Evolutionary conservation across 2,329 filamentous ascomycete genomes (phyloP).

Genomic region (Chrysoporthe puriensis): DNA sequence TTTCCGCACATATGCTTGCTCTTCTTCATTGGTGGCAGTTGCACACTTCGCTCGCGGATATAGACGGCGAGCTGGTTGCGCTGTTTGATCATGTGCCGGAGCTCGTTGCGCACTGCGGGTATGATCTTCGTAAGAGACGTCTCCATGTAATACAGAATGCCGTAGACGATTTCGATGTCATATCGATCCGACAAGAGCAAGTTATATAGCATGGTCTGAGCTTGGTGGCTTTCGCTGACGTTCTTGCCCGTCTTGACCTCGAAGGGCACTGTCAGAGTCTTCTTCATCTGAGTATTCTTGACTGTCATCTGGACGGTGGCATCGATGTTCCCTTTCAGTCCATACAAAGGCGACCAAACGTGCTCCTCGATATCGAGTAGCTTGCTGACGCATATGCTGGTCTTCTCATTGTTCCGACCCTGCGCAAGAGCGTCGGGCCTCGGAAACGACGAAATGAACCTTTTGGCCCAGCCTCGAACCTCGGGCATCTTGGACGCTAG

Average conservation of each 20-base stretch:
- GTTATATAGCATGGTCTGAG: constrained; percentile 94
- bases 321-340: constrained; percentile 96
- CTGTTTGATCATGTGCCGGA: constrained; percentile 96
- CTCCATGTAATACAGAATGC: constrained; percentile 94
- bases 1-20: constrained; percentile 79
- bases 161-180: constrained; percentile 87
- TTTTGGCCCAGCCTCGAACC: constrained; percentile 78
- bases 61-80: constrained; percentile 88
- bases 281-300: constrained; percentile 66
- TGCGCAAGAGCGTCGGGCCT: constrained; percentile 73
- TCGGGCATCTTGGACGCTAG: constrained; percentile 82
- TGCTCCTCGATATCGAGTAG: constrained; percentile 96
- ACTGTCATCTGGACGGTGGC: constrained; percentile 91
- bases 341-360: constrained; percentile 97
- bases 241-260: constrained; percentile 95
- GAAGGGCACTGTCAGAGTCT: constrained; percentile 83
- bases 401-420: constrained; percentile 75
- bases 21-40: constrained; percentile 84
- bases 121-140: constrained; percentile 84
- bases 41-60: constrained; percentile 76
- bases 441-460: constrained; percentile 73
- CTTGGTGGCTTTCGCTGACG: constrained; percentile 79
- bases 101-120: constrained; percentile 81
- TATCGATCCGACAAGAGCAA: constrained; percentile 91
- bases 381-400: constrained; percentile 86